Conservation (phyloP, 1,284 basidiomycete species). For the Anthracocystis panici-leucophaei region DNA sequence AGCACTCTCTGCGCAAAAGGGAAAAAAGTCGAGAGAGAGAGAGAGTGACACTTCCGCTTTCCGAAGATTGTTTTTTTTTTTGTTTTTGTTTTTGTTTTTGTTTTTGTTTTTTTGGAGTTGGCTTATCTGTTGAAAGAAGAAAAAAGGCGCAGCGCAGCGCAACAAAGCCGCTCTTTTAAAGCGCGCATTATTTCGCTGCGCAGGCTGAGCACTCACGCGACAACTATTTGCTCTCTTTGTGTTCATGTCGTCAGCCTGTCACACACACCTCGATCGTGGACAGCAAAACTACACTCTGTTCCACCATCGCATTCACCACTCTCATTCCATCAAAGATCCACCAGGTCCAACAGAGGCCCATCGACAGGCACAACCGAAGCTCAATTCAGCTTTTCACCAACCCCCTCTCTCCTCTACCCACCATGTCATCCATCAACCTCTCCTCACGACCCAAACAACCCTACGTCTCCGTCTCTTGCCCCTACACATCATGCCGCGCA, state of each 20-base stretch:
- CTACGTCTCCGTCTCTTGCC: conserved; percentile 60
- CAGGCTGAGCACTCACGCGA: no score
- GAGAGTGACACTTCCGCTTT: conserved; percentile 33
- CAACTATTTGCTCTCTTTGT: no score
- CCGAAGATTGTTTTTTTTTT: conserved; percentile 12
- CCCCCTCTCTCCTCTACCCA: no score
- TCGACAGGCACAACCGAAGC: no score
- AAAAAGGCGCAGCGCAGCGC: no score
- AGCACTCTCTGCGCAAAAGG: background rate
- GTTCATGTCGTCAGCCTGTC: no score
- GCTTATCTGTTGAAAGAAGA: no score
- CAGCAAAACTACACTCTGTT: background rate
- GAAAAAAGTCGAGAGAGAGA: background rate
- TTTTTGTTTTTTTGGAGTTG: background rate
- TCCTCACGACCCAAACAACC: conserved; percentile 62
- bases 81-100: no score
- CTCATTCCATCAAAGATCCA: background rate
- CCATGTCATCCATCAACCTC: conserved; percentile 46
- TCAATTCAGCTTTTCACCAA: background rate
- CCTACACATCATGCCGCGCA: conserved; percentile 61
- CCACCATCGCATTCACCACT: conserved; percentile 1
- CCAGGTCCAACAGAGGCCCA: background rate
- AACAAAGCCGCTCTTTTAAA: no score
- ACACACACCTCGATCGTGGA: background rate
- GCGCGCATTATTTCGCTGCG: no score